These are phyloP conservation scores for Penicillium sp. DNA, from an alignment of 2,329 filamentous ascomycete species.

Conservation along the genomic window DNA sequence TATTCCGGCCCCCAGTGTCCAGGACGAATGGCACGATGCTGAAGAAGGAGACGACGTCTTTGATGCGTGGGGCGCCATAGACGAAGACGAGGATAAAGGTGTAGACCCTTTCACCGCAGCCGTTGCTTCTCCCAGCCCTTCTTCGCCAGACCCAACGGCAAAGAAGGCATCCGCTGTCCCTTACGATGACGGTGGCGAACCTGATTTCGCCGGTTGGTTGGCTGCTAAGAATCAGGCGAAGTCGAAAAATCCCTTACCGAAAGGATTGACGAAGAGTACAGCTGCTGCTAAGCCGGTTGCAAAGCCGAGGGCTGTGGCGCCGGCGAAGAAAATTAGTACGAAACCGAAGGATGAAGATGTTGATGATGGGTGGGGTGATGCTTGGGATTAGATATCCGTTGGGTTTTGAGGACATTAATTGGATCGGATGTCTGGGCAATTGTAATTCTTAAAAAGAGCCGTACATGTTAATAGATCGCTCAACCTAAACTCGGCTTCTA, in stretches of 20 bases:
- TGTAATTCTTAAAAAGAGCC: background rate
- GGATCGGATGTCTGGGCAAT: background rate
- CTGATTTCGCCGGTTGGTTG: slow-evolving; percentile 94
- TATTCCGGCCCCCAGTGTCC: slow-evolving; percentile 38
- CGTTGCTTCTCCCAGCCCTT: slow-evolving; percentile 27
- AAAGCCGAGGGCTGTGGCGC: slow-evolving; percentile 52
- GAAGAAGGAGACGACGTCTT: slow-evolving; percentile 64
- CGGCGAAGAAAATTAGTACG: slow-evolving; percentile 68
- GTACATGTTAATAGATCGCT: background rate
- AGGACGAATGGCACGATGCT: slow-evolving; percentile 48
- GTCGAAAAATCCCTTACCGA: slow-evolving; percentile 71
- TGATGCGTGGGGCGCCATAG: slow-evolving; percentile 73
- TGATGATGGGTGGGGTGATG: slow-evolving; percentile 53
- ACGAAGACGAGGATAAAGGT: slow-evolving; percentile 53
- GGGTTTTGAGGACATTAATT: background rate
- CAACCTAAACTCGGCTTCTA: too few relatives aligned
- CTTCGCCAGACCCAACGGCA: slow-evolving; percentile 30
- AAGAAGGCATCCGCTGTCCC: slow-evolving; percentile 48
- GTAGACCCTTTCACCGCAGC: slow-evolving; percentile 42
- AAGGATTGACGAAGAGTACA: slow-evolving; percentile 70
- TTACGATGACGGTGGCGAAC: slow-evolving; percentile 83
- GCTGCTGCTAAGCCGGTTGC: slow-evolving; percentile 41
- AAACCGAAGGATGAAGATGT: slow-evolving; percentile 54
- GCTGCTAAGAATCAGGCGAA: slow-evolving; percentile 82
- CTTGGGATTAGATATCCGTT: slow-evolving; percentile 43